These are phyloP conservation scores for Zymoseptoria tritici DNA, from an alignment of 2,329 filamentous ascomycete genomes.

Conservation along the genomic window DNA sequence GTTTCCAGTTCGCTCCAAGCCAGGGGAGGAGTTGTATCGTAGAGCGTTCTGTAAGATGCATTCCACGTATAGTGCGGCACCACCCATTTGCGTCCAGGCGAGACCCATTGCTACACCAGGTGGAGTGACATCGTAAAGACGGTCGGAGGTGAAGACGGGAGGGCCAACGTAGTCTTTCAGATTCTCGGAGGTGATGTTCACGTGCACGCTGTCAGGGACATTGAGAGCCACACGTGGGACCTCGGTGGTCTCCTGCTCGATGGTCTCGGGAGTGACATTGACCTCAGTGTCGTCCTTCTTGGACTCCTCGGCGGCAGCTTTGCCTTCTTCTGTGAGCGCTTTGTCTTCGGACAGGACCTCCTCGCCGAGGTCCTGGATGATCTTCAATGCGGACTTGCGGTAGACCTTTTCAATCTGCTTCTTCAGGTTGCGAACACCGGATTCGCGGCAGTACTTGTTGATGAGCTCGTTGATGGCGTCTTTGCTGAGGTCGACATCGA, in stretches of 20 bases:
- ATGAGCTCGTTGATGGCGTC: constrained; percentile 93
- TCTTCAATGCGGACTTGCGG: constrained; percentile 92
- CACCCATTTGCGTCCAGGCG: constrained; percentile 96
- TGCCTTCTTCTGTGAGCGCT: constrained; percentile 78
- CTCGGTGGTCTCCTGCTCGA: constrained; percentile 54
- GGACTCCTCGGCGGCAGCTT: constrained; percentile 63
- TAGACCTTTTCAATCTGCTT: constrained; percentile 99
- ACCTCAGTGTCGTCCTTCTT: constrained; percentile 58
- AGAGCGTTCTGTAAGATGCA: constrained; percentile 85
- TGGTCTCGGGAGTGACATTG: constrained; percentile 53
- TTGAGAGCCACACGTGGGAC: constrained; percentile 66
- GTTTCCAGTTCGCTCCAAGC: constrained; percentile 87
- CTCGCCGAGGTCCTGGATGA: constrained; percentile 89
- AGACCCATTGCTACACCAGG: constrained; percentile 95
- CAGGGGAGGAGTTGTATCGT: constrained; percentile 63
- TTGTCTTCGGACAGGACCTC: constrained; percentile 71
- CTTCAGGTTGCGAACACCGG: constrained; percentile 93
- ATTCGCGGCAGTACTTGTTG: constrained; percentile 97
- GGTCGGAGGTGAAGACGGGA: constrained; percentile 89
- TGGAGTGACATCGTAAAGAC: constrained; percentile 88
- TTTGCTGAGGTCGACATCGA: constrained; percentile 78
- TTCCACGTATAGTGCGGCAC: constrained; percentile 93
- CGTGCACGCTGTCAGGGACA: constrained; percentile 79
- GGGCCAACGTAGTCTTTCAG: constrained; percentile 96
- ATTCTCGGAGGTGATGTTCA: constrained; percentile 80